These are phyloP conservation scores for Anthracocystis walkeri DNA, from an alignment of 1,284 basidiomycete species.

Conservation along the genomic window DNA sequence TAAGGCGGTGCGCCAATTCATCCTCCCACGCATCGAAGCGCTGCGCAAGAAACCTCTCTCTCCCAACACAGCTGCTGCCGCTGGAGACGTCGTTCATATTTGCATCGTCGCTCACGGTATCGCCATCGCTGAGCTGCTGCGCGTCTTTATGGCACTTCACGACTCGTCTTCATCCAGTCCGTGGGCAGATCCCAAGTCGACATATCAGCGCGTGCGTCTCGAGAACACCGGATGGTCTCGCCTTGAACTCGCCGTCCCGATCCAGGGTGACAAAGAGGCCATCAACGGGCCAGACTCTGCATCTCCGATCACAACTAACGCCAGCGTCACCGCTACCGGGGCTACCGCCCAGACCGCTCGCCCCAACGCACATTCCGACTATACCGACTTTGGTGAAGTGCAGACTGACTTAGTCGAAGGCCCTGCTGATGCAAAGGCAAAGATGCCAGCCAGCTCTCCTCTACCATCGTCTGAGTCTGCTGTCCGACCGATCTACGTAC, in stretches of 20 bases:
- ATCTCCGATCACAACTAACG: neutral
- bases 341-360: neutral
- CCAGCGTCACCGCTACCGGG: neutral
- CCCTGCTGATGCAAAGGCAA: constrained; percentile 8
- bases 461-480: constrained; percentile 8
- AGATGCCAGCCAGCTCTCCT: neutral
- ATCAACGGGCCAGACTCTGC: neutral
- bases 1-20: constrained; percentile 74
- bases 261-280: constrained; percentile 12
- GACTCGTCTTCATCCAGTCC: constrained; percentile 46
- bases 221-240: constrained; percentile 73
- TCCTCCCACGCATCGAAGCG: constrained; percentile 75
- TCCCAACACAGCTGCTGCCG: constrained; percentile 6
- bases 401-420: constrained; percentile 33
- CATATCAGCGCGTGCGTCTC: constrained; percentile 71
- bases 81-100: constrained; percentile 72
- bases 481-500: constrained; percentile 44
- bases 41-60: constrained; percentile 37
- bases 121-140: constrained; percentile 75
- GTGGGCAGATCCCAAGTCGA: constrained; percentile 64
- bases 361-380: constrained; percentile 11
- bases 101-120: constrained; percentile 84
- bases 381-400: constrained; percentile 38
- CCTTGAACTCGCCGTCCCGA: constrained; percentile 69
- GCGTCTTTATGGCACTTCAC: constrained; percentile 59